Base-by-base conservation (phyloP, 1,284 basidiomycete species). In the Flammula alnicola region DNA sequence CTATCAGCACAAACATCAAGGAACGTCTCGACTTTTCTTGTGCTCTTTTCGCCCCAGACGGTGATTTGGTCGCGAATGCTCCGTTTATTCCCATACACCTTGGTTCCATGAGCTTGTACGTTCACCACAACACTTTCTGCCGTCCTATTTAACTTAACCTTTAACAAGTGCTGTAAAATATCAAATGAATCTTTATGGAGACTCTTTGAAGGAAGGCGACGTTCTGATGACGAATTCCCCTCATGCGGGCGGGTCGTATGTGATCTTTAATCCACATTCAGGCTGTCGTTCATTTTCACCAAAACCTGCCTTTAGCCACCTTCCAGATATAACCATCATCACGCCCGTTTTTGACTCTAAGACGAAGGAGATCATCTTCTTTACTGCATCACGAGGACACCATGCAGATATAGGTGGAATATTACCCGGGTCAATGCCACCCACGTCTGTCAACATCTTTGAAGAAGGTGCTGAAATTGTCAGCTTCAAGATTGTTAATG, bases 391-490 rank as follows among this genome's bases (percentile, higher is more conserved):
- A 16, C 81, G 93, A 40, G 94, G 91, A 0, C 90, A 93, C 63
- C 90, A 96, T 67, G 93, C 93, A 3, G 91, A 92, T 62, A 78
- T 79, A 55, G 77, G 77, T 19, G 76, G 76, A 12, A 78, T 79
- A 56, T 76, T 93, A 5, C 91, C 93, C 1, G 91, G 85, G 16
- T 94, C 91, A 12, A 98, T 98, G 95, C 95, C 95, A 0, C 93
- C 95, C 0, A 95, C 90, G 0, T 92, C 88, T 20, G 91, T 90
- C 49, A 92, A 80, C 51, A 86, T 98, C 41, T 94, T 88, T 57
- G 91, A 99, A 65, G 96, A 99, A 70, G 95, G 95, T 10, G 95
- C 95, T 0, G 83, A 94, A 64, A 93, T 98, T 51, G 81, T 86
- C 54, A 91, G 89, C 62, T 94, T 99, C 81, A 98, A 97, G 72